phyloP scores from a whole-genome alignment of 2,329 filamentous ascomycete species.

The Orbilia quercus region DNA sequence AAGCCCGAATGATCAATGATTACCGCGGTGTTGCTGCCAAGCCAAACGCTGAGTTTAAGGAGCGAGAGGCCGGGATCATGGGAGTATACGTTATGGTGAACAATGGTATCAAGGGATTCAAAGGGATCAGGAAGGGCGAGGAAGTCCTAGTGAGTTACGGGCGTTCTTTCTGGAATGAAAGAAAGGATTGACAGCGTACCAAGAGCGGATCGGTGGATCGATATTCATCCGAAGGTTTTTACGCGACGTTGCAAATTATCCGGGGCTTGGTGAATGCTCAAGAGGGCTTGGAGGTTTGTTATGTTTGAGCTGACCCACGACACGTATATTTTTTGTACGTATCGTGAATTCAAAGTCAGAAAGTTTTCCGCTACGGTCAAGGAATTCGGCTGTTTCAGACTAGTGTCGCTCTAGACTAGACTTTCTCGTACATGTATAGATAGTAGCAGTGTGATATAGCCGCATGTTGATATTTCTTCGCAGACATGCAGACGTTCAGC shows the following conservation, averaged over 20 bases:
- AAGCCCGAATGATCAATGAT: slow-evolving; percentile 75
- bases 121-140: slow-evolving; percentile 69
- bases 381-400: slow-evolving; percentile 45
- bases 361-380: slow-evolving; percentile 16
- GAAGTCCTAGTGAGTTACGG: slow-evolving; percentile 76
- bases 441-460: slow-evolving; percentile 35
- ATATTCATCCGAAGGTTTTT: slow-evolving; percentile 5
- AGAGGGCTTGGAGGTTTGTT: not conserved
- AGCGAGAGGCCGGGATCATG: slow-evolving; percentile 98
- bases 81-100: slow-evolving; percentile 66
- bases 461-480: slow-evolving; percentile 11
- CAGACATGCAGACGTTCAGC: slow-evolving; percentile 23
- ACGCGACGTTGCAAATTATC: slow-evolving; percentile 1
- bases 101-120: slow-evolving; percentile 57
- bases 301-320: slow-evolving; percentile 1
- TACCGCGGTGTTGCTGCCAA: slow-evolving; percentile 69
- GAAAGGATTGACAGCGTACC: slow-evolving; percentile 61
- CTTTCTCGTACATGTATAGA: too few species aligned
- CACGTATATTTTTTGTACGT: not conserved
- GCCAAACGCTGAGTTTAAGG: slow-evolving; percentile 80
- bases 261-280: slow-evolving; percentile 22
- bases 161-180: slow-evolving; percentile 73
- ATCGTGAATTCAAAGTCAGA: slow-evolving; percentile 13
- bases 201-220: not conserved
- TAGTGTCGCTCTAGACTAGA: too few species aligned